Base-by-base conservation (phyloP, 2,329 filamentous ascomycete species). In the Fusarium tuaranense region DNA sequence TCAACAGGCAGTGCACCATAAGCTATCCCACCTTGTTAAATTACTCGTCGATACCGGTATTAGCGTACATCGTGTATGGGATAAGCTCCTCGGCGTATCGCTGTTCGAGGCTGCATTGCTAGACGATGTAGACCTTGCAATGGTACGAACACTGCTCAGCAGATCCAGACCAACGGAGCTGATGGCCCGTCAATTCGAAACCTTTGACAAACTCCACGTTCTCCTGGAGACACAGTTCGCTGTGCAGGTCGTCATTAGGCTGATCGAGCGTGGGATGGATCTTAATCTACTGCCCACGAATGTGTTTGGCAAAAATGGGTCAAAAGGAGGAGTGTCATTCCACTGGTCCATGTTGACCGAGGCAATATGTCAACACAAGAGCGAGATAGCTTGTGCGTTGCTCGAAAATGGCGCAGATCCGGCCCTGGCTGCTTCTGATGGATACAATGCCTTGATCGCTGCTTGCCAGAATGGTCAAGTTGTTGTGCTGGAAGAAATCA, bases 351-450 rank as follows among this genome's bases (percentile, higher is more conserved):
- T 78, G 66, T 46, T 78, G 10, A 63, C 57, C 6, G 61, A 70
- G 55, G 69, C 75, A 4, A 72, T 77, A 22, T 57, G n/a, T 7
- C 27, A 34, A 13, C 38, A 46, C 13, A 68, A 48, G 7, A 46
- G 61, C 12, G 60, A 68, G 1, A 20, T 78, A 12, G 76, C 70
- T 14, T 34, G 39, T 9, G 34, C 69, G 13, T 27, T 79, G 25
- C 68, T 79, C 4, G 58, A 70, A 10, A 55, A 66, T 27, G 76
- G 73, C 2, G 77, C 77, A 22, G 63, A 78, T 57, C 69, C 75
- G 13, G 36, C 46, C 16, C 58, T 76, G 59, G 63, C 73, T 3
- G 62, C 44, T 5, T 18, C 59, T 18, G 65, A 71, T 27, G 63
- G 64, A 30, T 71, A 69, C 25, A 73, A 65, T 32, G 68, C 71